These are phyloP conservation scores for Marasmius tenuissimus DNA, from an alignment of 1,284 basidiomycete species.

Conservation along the genomic window DNA sequence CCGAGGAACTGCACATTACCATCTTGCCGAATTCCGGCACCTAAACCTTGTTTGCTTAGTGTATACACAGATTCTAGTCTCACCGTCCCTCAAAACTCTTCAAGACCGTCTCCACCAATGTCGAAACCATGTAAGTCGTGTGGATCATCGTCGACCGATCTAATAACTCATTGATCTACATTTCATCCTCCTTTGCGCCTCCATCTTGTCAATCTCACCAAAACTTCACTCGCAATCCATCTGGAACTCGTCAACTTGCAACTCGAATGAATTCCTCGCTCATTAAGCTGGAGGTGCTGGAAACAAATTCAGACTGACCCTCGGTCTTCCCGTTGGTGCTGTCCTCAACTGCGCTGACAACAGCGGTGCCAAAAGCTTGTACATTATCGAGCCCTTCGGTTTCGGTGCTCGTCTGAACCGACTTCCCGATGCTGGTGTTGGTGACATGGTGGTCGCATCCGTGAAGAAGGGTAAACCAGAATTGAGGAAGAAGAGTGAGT, in stretches of 20 bases:
- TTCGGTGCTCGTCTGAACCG: slow-evolving; percentile 97
- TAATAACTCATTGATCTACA: neutral
- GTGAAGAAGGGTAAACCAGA: slow-evolving; percentile 99
- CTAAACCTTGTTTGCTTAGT: too few relatives aligned
- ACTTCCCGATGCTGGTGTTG: slow-evolving; percentile 96
- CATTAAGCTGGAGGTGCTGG: slow-evolving; percentile 50
- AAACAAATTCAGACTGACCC: slow-evolving; percentile 97
- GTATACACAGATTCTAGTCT: too few relatives aligned
- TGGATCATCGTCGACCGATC: neutral
- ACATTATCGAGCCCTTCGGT: slow-evolving; percentile 88
- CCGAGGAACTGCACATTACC: too few relatives aligned
- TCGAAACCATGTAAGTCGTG: neutral
- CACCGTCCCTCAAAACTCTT: neutral
- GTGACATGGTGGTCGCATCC: slow-evolving; percentile 98
- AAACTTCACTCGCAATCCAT: neutral
- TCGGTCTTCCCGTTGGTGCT: slow-evolving; percentile 97
- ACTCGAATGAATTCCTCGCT: neutral
- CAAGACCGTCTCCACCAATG: neutral
- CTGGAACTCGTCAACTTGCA: neutral
- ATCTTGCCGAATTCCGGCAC: too few relatives aligned
- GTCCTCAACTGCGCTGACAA: slow-evolving; percentile 99
- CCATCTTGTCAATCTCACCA: neutral
- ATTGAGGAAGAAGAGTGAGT: slow-evolving; percentile 97
- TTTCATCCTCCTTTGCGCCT: neutral
- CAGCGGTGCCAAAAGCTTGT: slow-evolving; percentile 97